These are phyloP conservation scores for Dittrichia graveolens DNA, from an alignment of 129 eudicot genomes.

Conservation along the genomic window DNA sequence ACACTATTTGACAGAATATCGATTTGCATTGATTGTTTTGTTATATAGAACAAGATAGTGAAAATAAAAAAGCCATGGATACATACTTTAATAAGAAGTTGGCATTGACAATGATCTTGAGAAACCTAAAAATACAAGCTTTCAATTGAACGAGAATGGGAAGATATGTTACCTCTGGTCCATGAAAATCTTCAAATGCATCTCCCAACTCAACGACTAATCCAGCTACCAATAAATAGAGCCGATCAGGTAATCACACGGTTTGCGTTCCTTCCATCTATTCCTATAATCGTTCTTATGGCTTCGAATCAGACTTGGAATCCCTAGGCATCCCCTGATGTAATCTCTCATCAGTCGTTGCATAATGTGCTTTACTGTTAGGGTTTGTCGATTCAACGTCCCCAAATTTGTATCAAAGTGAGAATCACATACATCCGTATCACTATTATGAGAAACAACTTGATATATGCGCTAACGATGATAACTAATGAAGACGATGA, in stretches of 20 bases:
- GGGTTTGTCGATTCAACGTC: neutral
- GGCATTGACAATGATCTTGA: no score
- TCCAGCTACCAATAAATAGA: no score
- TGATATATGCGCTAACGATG: no score
- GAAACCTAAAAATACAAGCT: neutral
- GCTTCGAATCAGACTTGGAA: slow-evolving; percentile 67
- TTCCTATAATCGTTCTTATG: slow-evolving; percentile 49
- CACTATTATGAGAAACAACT: no score
- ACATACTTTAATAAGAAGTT: no score
- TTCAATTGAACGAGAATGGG: neutral
- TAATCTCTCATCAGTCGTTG: slow-evolving; percentile 36
- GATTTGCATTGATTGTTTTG: no score
- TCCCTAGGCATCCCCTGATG: slow-evolving; percentile 78
- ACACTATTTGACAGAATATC: no score
- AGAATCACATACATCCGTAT: neutral
- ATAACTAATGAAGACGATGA: no score
- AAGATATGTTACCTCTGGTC: neutral
- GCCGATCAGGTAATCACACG: no score
- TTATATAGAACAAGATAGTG: no score
- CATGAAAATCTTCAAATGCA: slow-evolving; percentile 9
- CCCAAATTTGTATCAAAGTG: neutral
- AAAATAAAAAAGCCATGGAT: no score
- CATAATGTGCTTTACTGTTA: neutral
- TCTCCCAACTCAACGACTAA: no score
- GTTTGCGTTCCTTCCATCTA: neutral